Evolutionary conservation across 75 land plant genomes (phyloP), one percentile per base, ranked within the genome.

Genomic region (Pinus taeda): DNA sequence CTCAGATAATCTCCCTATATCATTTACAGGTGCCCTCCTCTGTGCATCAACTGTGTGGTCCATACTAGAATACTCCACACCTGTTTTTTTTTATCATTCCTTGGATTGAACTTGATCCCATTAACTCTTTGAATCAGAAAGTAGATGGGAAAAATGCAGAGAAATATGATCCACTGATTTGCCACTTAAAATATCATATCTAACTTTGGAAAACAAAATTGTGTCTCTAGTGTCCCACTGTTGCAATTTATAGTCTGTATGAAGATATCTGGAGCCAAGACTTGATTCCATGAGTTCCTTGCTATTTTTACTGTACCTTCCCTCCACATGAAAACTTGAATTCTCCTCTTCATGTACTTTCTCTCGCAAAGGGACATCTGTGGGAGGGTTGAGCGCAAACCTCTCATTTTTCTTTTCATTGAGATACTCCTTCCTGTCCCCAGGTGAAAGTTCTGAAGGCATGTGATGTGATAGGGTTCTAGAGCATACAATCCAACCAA

Each of bases 391-490:
- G 12, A 13, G 7, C 12, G 13, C 22, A 6, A 11, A 9, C 64
- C 12, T 11, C 87, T 80, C 74, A 79, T 84, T 81, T 81, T 73
- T 88, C 80, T 37, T 37, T 37, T 37, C 37, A 4, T 3, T 37
- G 37, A 37, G 37, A 37, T 69, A 79, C 61, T 75, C 67, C 30
- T 85, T 87, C 72, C 91, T 82, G 74, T 89, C 91, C 88, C 84
- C 84, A 17, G 91, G 80, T 79, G 81, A 17, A 24, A 86, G 85
- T 80, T 89, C 88, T 37, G 88, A 82, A 80, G 91, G 88, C 91
- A 89, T 37, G 37, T 37, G 37, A 2, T 89, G 72, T 77, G 85
- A 83, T 57, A 3, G 26, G 45, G 67, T 30, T 39, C 57, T 58
- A 75, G 18, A 9, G 45, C 77, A 75, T 75, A 62, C 20, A 33